Conservation (phyloP, 768 basidiomycete species). For the Phlegmacium glaucopus region DNA sequence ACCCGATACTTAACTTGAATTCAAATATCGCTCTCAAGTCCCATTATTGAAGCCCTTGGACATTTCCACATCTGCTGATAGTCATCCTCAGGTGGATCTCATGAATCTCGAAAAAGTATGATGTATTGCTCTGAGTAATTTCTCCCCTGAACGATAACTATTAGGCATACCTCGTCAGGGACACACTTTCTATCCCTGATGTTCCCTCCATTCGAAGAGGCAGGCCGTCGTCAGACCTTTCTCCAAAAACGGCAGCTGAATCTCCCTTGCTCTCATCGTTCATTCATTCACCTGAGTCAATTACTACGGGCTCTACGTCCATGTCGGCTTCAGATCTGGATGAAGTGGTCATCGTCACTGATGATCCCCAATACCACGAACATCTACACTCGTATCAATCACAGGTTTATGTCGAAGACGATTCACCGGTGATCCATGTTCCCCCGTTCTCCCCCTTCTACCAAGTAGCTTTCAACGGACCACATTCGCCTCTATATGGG, state of each 20-base stretch:
- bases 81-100: conserved; percentile 13
- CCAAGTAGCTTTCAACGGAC: conserved; percentile 8
- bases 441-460: conserved; percentile 26
- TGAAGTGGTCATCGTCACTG: conserved; percentile 31
- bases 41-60: background rate
- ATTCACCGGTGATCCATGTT: conserved; percentile 29
- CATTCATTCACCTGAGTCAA: conserved; percentile 22
- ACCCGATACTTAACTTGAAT: no score
- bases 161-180: conserved; percentile 11
- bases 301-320: conserved; percentile 19
- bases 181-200: conserved; percentile 7
- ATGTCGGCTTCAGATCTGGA: conserved; percentile 24
- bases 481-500: conserved; percentile 14
- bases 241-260: conserved; percentile 3
- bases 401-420: conserved; percentile 32
- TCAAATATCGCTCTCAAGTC: background rate
- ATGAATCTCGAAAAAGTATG: conserved; percentile 15
- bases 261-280: conserved; percentile 14
- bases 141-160: background rate
- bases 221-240: conserved; percentile 14
- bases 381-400: conserved; percentile 39
- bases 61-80: background rate
- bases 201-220: conserved; percentile 14
- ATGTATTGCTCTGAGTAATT: background rate
- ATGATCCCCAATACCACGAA: conserved; percentile 39